Base-by-base conservation (phyloP, 306 rosid species). In the Luffa acutangula region DNA sequence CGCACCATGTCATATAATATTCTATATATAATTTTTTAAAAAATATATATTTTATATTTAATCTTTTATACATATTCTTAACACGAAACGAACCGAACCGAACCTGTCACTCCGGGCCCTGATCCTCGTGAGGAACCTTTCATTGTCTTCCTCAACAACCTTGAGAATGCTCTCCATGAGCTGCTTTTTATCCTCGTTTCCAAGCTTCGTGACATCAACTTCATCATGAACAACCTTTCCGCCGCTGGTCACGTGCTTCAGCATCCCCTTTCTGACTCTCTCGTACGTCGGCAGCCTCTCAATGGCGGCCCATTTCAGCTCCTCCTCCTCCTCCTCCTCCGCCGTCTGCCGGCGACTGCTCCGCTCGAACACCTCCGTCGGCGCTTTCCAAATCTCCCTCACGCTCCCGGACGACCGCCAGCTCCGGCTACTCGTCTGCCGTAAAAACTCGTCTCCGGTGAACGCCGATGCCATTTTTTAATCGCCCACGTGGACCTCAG, bases 211-310 rank as follows among this genome's bases (percentile, higher is more conserved):
- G 15, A 90, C 84, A 58, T 91, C 97, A 71, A 93, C 89, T 41
- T 90, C 89, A 1, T 77, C 86, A 60, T 74, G 85, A 37, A 87
- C 78, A 4, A 84, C 78, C 7, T 84, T 84, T 2, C 97, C 98
- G 41, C 81, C 86, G 18, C 87, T 86, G 31, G 49, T 74, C 58
- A 89, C 93, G 25, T 88, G 91, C 53, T 52, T 86, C 59, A 93
- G 4, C 77, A 93, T 80, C 25, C 97, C 93, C 18, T 85, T 89
- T 39, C 90, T 83, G 86, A 93, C 76, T 71, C 98, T 82, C 14
- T 93, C 93, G 59, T 88, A 87, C 4, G 96, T 93, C 2, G 98
- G 98, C 65, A 93, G 56, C 75, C 96, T 82, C 36, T 93, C 93
- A 1, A 93, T 85, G 45, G 96, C 97, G 0, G 92, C 98, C 98